phyloP scores from a whole-genome alignment of 805 yeast species.

The Wickerhamomyces rabaulensis region DNA sequence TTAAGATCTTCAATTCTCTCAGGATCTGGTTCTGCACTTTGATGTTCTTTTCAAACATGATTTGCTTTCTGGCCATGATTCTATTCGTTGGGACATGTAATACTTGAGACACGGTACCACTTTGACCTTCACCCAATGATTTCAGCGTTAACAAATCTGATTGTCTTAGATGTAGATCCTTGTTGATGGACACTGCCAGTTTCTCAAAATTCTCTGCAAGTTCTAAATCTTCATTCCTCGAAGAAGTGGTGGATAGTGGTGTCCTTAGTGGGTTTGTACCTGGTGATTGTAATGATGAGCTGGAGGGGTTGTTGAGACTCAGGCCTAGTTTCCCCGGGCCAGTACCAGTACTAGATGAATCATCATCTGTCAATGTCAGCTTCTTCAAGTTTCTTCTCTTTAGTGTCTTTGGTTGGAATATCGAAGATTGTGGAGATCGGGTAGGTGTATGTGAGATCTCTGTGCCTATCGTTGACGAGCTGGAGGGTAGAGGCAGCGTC shows the following conservation, averaged over 20 bases:
- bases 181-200: slow-evolving; percentile 49
- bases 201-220: slow-evolving; percentile 41
- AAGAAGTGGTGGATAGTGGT: slow-evolving; percentile 26
- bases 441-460: slow-evolving; percentile 1
- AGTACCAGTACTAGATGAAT: slow-evolving; percentile 11
- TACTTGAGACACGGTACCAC: slow-evolving; percentile 88
- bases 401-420: slow-evolving; percentile 40
- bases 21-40: slow-evolving; percentile 77
- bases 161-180: slow-evolving; percentile 44
- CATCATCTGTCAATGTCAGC: slow-evolving; percentile 33
- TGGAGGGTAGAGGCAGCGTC: neutral
- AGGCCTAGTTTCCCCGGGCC: slow-evolving; percentile 9
- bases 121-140: slow-evolving; percentile 86
- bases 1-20: slow-evolving; percentile 84
- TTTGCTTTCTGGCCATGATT: slow-evolving; percentile 85
- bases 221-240: slow-evolving; percentile 27
- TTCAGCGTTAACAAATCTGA: slow-evolving; percentile 72
- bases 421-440: slow-evolving; percentile 5
- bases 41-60: slow-evolving; percentile 78
- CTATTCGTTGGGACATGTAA: slow-evolving; percentile 84
- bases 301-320: neutral
- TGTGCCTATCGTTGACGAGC: neutral
- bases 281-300: slow-evolving; percentile 6
- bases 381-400: slow-evolving; percentile 57
- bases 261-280: slow-evolving; percentile 10